Evolutionary conservation across 495 filamentous ascomycete genomes (phyloP).

Genomic region (Penicillium longicatenatum): DNA sequence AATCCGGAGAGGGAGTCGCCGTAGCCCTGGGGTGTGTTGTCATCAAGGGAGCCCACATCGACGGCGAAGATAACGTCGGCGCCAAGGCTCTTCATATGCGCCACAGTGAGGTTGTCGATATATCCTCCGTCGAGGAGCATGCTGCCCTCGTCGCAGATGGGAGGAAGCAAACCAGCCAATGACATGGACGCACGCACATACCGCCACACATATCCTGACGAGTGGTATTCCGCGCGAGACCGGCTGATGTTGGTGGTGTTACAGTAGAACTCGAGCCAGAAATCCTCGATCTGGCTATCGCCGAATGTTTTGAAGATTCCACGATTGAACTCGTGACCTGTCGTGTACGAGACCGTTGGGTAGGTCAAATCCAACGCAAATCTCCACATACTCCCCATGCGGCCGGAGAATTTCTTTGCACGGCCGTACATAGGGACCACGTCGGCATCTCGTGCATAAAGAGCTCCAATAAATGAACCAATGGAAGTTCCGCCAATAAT

Average conservation of each 20-base stretch:
- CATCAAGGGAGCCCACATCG: conserved; percentile 89
- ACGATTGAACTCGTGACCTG: conserved; percentile 97
- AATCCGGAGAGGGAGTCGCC: conserved; percentile 94
- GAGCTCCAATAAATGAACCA: conserved; percentile 92
- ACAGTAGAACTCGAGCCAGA: conserved; percentile 98
- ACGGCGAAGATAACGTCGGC: conserved; percentile 94
- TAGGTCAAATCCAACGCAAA: conserved; percentile 96
- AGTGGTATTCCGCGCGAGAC: conserved; percentile 86
- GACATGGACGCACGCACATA: conserved; percentile 97
- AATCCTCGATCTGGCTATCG: conserved; percentile 95
- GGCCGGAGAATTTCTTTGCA: conserved; percentile 94
- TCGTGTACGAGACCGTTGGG: conserved; percentile 92
- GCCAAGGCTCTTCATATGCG: conserved; percentile 94
- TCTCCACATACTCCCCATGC: conserved; percentile 97
- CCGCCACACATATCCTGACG: conserved; percentile 92
- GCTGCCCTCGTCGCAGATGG: conserved; percentile 92
- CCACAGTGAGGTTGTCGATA: conserved; percentile 94
- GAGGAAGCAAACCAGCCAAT: conserved; percentile 86
- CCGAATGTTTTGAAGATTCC: conserved; percentile 99
- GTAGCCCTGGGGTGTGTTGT: conserved; percentile 85
- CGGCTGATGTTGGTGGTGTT: conserved; percentile 98
- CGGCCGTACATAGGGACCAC: conserved; percentile 95
- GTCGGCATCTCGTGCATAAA: conserved; percentile 96
- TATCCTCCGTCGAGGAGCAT: conserved; percentile 97
- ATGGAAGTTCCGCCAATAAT: conserved; percentile 97